Base-by-base conservation (phyloP, 2,329 filamentous ascomycete genomes). In the Biscogniauxia mediterranea region DNA sequence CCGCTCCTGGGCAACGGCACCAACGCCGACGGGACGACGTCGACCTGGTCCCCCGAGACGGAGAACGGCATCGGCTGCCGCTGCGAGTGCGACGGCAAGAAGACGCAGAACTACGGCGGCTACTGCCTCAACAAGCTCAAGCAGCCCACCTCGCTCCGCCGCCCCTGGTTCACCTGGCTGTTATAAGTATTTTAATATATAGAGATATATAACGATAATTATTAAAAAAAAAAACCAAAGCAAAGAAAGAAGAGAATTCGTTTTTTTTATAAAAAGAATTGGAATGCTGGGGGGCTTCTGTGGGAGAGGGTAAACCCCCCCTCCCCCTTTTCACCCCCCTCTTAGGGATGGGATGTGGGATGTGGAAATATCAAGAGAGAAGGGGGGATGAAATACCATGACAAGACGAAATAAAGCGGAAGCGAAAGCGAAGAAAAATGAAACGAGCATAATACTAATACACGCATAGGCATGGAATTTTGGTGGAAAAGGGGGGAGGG, bases 61-160 rank as follows among this genome's bases (percentile, higher is more conserved):
- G 65, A 71, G 4, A 75, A 73, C 50, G 77, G 76, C 11, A 71
- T 78, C 60, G 77, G 77, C 0, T 79, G 77, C 61, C 76, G 77
- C 8, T 79, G 77, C 62, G 72, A 75, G 59, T 79, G 77, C 64
- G 71, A 76, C 66, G 75, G 74, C n/a, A 60, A 63, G 52, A 68
- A 65, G 59, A 67, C 64, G 5, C 68, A 66, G 13, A 79, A 79
- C 56, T 71, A 70, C 54, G 67, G 67, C 1, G 64, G 66, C 9
- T 76, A 75, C 58, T 79, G 77, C 60, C 63, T 76, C 13, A 72
- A 78, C 63, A 76, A 70, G 63, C 67, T 79, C 25, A 77, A 76
- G 66, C 69, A 74, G 61, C 76, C 76, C 1, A 75, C 66, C 42
- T 74, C 67, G 13, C 62, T 66, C 23, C 69, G 70, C 51, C 68